Evolutionary conservation across 768 basidiomycete species (phyloP), one percentile per base, ranked within the genome.

Genomic region (Jaapia argillacea): DNA sequence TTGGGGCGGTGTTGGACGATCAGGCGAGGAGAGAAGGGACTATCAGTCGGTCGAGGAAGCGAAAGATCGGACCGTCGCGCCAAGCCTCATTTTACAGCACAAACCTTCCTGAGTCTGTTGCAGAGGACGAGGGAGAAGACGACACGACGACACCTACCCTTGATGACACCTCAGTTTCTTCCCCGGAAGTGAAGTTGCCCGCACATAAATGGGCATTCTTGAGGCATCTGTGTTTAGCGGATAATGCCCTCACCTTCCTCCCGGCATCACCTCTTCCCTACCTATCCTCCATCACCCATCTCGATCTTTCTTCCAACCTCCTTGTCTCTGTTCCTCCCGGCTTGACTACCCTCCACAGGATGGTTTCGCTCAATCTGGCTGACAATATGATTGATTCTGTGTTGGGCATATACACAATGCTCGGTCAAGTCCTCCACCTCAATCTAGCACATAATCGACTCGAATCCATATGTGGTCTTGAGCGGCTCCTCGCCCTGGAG

Each of bases 301-400:
- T 94, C 48, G 89, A 94, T 61, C 73, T 94, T 33, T 92, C 91
- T 16, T 86, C 85, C 33, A 96, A 96, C 58, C 77, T 96, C 14
- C 75, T 97, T 37, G 79, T 92, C 33, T 85, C 88, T 24, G 73
- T 93, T n/a, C 91, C 91, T 1, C 60, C 81, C 1, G 85, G 82
- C 18, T 72, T 94, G 24, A 73, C 79, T 13, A 57, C 68, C 4
- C 74, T 99, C 20, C 77, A 81, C 54, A 85, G 81, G 49, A 84
- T 99, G 42, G 62, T 79, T 43, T 87, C 85, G n/a, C 81, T 99
- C 52, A 93, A 96, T 62, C 76, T 99, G n/a, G 73, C 87, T 13
- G 85, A 93, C 61, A 99, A 99, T 66, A 89, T 99, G 78, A 91
- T 99, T 51, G 91, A 94, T 58, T 92, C 93, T 14, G 83, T 98